Evolutionary conservation across 352 stramenopile species (phyloP).

Genomic region (Pythium dissimile): DNA sequence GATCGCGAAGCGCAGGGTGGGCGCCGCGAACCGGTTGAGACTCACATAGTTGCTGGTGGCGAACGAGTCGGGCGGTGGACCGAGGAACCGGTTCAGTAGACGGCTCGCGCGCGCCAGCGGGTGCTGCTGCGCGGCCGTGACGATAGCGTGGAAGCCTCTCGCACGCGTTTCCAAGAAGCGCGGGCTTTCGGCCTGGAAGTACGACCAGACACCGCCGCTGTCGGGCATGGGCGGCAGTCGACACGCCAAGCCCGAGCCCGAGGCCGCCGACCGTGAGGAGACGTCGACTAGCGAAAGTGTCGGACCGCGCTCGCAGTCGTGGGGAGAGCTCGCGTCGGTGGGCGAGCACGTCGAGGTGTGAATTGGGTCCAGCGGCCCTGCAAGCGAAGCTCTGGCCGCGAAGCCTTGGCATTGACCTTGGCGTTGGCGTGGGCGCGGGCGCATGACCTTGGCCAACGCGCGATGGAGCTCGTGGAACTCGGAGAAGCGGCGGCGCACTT

Average conservation of each 20-base stretch:
- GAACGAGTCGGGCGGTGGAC: constrained; percentile 58
- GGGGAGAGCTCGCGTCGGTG: neutral
- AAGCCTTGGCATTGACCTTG: too few relatives aligned
- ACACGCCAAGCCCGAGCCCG: neutral
- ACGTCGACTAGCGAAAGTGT: constrained; percentile 3
- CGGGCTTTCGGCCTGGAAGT: constrained; percentile 60
- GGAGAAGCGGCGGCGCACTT: constrained; percentile 71
- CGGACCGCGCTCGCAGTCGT: neutral
- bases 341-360: too few relatives aligned
- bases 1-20: constrained; percentile 60
- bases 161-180: constrained; percentile 56
- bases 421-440: constrained; percentile 16
- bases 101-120: constrained; percentile 40
- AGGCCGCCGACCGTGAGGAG: neutral
- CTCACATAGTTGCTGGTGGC: constrained; percentile 74
- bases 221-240: constrained; percentile 55
- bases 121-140: constrained; percentile 54
- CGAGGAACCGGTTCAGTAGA: constrained; percentile 68
- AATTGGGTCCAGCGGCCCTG: neutral
- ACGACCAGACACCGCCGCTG: constrained; percentile 72
- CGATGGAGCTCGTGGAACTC: constrained; percentile 64
- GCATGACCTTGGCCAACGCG: constrained; percentile 54
- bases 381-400: too few relatives aligned
- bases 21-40: constrained; percentile 68
- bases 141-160: constrained; percentile 62